Base-by-base conservation (phyloP, 441 rosid species). In the Erodium texanum region DNA sequence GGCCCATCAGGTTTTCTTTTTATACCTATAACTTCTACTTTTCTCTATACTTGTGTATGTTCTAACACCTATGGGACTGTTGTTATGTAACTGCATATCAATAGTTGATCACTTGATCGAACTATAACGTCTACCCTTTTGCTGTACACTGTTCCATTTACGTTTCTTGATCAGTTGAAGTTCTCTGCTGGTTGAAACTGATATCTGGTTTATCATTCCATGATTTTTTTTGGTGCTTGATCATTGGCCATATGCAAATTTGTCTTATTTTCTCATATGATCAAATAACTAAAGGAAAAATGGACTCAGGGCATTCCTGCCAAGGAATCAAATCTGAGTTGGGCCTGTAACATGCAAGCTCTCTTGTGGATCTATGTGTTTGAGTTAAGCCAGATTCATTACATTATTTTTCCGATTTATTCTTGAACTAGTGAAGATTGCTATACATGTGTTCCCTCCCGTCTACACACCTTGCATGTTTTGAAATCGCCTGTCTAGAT, bases 1-100 rank as follows among this genome's bases (percentile, higher is more conserved):
- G 83, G 87, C 78, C 62, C 99, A 96, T 81, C 99, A 96, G 98
- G 99, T 96, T 78, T 65, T 65, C 72, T 56, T 66, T 75, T 75
- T 68, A 70, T 65, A 56, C 32, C 68, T 73, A 16, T 24, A 24
- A 65, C 19, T 15, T 15, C 19, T 50, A 27, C 5, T 50, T 52
- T 52, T 18, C n/a, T 18, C 10, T 54, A 54, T 20, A 16, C 12
- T 54, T 16, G 24, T 3, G 1, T 20, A 15, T 50, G 18, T 50
- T 6, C 58, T 10, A 50, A n/a, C 19, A 5, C 19, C 58, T 50
- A 5, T 50, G 58, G 7, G 58, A 41, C 12, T 8, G 48, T 50
- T 50, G 19, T 15, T 50, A 16, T 16, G 19, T 50, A 15, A 50
- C 58, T 27, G 29, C 4, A 50, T 50, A 50, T 50, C 58, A 15